Base-by-base conservation (phyloP, 2,329 filamentous ascomycete genomes). In the Penicillium sp. region DNA sequence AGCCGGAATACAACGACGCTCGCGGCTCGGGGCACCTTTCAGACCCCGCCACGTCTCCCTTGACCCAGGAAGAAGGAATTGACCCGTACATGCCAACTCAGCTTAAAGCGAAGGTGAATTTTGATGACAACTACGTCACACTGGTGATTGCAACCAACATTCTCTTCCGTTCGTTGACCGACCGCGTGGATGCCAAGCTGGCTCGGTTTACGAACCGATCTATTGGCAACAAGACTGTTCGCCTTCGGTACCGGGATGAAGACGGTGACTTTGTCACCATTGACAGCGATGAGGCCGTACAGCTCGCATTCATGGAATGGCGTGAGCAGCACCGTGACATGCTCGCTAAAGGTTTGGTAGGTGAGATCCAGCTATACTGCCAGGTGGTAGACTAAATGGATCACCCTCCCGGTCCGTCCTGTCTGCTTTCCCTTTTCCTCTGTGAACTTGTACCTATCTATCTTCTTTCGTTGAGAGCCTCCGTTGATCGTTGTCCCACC, bases 71-170 rank as follows among this genome's bases (percentile, higher is more conserved):
- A 32, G 60, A 61, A 1, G 69, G 67, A 24, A 52, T 48, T 12
- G 53, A 80, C 65, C 59, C 75, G 69, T 75, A 61, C 49, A 77
- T 78, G 65, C 78, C 68, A 65, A 90, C 88, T 6, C 93, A 97
- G 65, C 80, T 98, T 44, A 97, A 96, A 73, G 91, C 96, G 44
- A 95, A 95, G 68, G 90, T 98, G 49, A 92, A 92, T 65, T 95
- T 89, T 66, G 89, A 93, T 40, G 87, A 87, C 41, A 93, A 91
- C 65, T 95, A 95, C 60, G 87, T 96, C 51, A 96, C 92, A 0
- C 79, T 98, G n/a, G 92, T 98, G 9, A 95, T 95, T 37, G 88
- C 89, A 28, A 95, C 89, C 71, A 95, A 95, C 67, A 97, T 97
- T 62, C 87, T 89, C 35, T 97, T 95, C 71, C 89, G 93, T 58